Conservation (phyloP, 169 alveolate species). For the Cryptosporidium parvum region DNA sequence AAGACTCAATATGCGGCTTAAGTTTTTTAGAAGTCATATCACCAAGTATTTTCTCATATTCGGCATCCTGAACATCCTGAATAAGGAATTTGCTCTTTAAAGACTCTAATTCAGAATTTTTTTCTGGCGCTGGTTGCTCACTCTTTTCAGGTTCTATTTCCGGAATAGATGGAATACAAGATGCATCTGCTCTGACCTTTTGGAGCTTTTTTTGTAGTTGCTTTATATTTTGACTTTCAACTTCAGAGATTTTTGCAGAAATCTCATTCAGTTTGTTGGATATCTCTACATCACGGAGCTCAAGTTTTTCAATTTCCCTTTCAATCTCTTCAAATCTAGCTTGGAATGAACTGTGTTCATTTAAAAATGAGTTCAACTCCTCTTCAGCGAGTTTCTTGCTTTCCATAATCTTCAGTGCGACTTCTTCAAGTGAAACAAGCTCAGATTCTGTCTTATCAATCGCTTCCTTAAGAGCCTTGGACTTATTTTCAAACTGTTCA, state of each 20-base stretch:
- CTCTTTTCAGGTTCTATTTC: background rate
- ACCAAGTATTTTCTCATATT: constrained; percentile 4
- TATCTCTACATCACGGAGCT: constrained; percentile 29
- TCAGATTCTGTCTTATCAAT: constrained; percentile 25
- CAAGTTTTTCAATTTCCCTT: constrained; percentile 77
- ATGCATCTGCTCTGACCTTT: constrained; percentile 57
- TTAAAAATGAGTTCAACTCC: constrained; percentile 11
- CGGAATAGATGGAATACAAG: constrained; percentile 33
- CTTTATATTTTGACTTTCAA: constrained; percentile 24
- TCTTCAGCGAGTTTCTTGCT: constrained; percentile 53
- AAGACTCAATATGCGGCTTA: constrained; percentile 47
- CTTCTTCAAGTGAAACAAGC: constrained; percentile 52
- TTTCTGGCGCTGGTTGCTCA: background rate
- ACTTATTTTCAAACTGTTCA: constrained; percentile 20
- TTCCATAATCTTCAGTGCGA: constrained; percentile 74
- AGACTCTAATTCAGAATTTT: constrained; percentile 16
- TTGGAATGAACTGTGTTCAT: constrained; percentile 46
- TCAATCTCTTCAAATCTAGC: constrained; percentile 76
- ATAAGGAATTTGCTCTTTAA: constrained; percentile 12
- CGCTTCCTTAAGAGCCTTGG: constrained; percentile 9
- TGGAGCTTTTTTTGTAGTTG: constrained; percentile 56
- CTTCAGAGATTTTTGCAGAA: constrained; percentile 42
- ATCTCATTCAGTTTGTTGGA: constrained; percentile 11
- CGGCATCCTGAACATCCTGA: constrained; percentile 31
- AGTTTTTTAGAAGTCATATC: constrained; percentile 10